phyloP scores from a whole-genome alignment of 768 basidiomycete species.

The Rhizopogon roseolus region DNA sequence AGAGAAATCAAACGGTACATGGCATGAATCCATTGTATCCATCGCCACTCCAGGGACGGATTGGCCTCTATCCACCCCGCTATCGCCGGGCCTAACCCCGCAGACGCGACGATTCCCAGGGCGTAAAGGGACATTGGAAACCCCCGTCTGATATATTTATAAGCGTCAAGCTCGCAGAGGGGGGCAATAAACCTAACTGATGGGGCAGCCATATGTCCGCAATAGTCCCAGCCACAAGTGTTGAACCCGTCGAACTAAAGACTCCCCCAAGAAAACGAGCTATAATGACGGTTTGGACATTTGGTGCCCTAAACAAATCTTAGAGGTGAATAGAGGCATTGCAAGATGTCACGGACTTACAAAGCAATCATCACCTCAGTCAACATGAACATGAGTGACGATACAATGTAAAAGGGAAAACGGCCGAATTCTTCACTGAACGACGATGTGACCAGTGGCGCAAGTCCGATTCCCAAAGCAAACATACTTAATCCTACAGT shows the following conservation, averaged over 20 bases:
- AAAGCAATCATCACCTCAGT: constrained; percentile 41
- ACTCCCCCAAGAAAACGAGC: constrained; percentile 63
- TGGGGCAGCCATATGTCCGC: constrained; percentile 63
- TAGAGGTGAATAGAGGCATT: neutral
- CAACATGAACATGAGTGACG: constrained; percentile 42
- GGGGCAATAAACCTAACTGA: constrained; percentile 39
- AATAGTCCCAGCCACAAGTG: constrained; percentile 70
- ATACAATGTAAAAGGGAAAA: constrained; percentile 54
- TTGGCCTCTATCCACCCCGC: constrained; percentile 68
- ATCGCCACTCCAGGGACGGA: constrained; percentile 59
- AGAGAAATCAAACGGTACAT: constrained; percentile 37
- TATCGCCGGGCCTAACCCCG: constrained; percentile 58
- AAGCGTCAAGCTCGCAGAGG: neutral
- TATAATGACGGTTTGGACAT: constrained; percentile 57
- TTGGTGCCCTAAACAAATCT: constrained; percentile 25
- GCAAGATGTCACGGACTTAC: constrained; percentile 8
- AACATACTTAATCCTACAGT: constrained; percentile 49
- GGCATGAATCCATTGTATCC: constrained; percentile 81
- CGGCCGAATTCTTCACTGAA: constrained; percentile 74
- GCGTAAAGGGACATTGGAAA: constrained; percentile 77
- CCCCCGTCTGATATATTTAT: constrained; percentile 48
- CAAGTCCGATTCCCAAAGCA: constrained; percentile 55
- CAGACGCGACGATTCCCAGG: constrained; percentile 51
- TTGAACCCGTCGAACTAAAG: constrained; percentile 65
- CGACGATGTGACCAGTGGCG: constrained; percentile 67